Evolutionary conservation across 176 grass and related monocot genomes (phyloP), one percentile per base, ranked within the genome.

Genomic region (Pharus latifolius): DNA sequence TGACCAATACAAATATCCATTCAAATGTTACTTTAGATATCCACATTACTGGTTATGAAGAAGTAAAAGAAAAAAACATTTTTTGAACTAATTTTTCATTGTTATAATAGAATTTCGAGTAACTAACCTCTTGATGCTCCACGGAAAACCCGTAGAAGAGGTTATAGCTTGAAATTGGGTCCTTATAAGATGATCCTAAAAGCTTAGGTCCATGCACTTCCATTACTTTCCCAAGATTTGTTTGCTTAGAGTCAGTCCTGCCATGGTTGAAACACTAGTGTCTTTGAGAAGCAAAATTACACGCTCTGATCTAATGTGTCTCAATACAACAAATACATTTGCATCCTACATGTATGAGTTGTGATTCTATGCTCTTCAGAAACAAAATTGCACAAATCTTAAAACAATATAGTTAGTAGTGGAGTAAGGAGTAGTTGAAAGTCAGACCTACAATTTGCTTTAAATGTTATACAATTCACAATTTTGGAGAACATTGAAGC

Each of bases 191-290:
- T 76, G 94, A 68, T 47, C 89, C 89, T 74, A 97, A 52, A 57
- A 92, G 50, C 60, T 83, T 83, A 6, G 78, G 83, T 16, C 89
- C 89, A 29, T 88, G 60, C 37, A 27, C 46, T 88, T 97, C 89
- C 94, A 97, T 92, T 55, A 92, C 14, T 72, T 67, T 85, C 61
- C 94, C 89, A 50, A 97, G 74, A 87, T 97, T 97, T 12, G 86
- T 97, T 50, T 88, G 62, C 26, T 88, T 92, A 46, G 55, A 83
- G 7, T 78, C 69, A 53, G 19, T 55, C 84, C 94, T 97, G 81
- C 10, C 10, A 83, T 60, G 45, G 43, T 26, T 20, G 0, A 65
- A 76, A 41, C 20, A 46, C 15, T 56, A 29, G 4, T 23, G 19
- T 22, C 52, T 46, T 11, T 20, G 67, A 69, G 10, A 65, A 7